A percentile compares a stretch with the other conserved stretches of the same genome.
phyloP scores from a whole-genome alignment of 2,329 filamentous ascomycete genomes.

The Diaporthe eres region DNA sequence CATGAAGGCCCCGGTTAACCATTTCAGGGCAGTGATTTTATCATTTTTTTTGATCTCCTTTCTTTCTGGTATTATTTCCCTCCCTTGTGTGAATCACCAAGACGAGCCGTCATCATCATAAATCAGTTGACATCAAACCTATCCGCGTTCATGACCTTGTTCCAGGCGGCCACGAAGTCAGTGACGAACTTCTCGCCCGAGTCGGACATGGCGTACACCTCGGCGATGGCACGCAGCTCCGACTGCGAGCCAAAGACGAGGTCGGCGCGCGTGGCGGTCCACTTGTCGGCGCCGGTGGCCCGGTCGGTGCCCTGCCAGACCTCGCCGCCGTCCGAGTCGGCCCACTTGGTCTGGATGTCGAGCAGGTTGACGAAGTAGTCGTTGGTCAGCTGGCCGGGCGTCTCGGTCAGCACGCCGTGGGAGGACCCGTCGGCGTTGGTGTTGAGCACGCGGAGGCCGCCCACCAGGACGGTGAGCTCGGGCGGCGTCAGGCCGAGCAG shows the following conservation, averaged over 20 bases:
- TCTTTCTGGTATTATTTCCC: not conserved
- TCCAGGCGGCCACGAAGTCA: slow-evolving; percentile 80
- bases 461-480: slow-evolving; percentile 76
- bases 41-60: not conserved
- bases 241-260: slow-evolving; percentile 81
- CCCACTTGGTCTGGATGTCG: slow-evolving; percentile 73
- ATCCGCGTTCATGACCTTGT: slow-evolving; percentile 82
- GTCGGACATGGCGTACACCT: slow-evolving; percentile 77
- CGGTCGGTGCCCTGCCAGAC: slow-evolving; percentile 39
- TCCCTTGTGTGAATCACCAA: not conserved
- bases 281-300: slow-evolving; percentile 73
- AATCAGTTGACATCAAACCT: slow-evolving; percentile 68
- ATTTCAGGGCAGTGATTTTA: not conserved
- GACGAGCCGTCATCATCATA: not conserved
- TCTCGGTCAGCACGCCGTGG: slow-evolving; percentile 75
- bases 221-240: slow-evolving; percentile 78
- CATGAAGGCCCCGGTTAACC: not conserved
- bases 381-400: slow-evolving; percentile 76
- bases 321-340: slow-evolving; percentile 35
- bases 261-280: slow-evolving; percentile 77
- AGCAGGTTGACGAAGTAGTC: slow-evolving; percentile 85
- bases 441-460: slow-evolving; percentile 76
- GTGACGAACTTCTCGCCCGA: slow-evolving; percentile 74
- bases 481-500: slow-evolving; percentile 77
- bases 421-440: slow-evolving; percentile 78